Evolutionary conservation across 768 basidiomycete genomes (phyloP).

Genomic region (Gautieria morchelliformis): DNA sequence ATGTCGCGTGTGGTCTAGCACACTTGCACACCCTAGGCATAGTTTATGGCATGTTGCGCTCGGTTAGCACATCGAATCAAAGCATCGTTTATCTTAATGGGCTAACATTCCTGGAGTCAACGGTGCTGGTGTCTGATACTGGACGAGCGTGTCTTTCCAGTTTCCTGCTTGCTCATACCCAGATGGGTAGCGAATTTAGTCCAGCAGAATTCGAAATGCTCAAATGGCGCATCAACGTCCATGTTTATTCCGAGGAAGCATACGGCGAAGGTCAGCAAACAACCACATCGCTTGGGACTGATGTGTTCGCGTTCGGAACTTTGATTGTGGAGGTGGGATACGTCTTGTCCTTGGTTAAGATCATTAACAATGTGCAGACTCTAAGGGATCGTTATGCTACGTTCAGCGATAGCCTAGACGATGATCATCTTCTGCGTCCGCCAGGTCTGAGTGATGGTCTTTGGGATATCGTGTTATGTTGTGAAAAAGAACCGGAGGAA

Average conservation of each 20-base stretch:
- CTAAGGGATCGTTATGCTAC: background rate
- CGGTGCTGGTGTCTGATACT: background rate
- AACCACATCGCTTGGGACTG: background rate
- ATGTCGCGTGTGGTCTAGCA: background rate
- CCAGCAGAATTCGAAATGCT: background rate
- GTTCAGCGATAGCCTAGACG: too few species aligned
- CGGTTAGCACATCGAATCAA: background rate
- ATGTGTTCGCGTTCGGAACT: conserved; percentile 1
- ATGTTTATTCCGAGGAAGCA: background rate
- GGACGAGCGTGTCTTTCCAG: conserved; percentile 5
- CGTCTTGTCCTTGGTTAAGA: background rate
- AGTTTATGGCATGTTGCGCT: background rate
- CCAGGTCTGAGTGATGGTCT: background rate
- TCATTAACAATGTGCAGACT: background rate
- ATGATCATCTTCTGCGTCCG: background rate
- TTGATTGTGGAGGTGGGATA: background rate
- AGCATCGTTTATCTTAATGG: background rate
- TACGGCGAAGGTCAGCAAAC: background rate
- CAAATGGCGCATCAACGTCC: background rate
- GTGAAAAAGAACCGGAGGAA: background rate
- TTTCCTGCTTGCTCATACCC: background rate
- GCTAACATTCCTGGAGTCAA: background rate
- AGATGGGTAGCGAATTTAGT: background rate
- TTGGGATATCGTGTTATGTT: background rate
- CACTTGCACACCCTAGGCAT: background rate